phyloP scores from a whole-genome alignment of 768 basidiomycete genomes.

The Coprinopsis strossmayeri region DNA sequence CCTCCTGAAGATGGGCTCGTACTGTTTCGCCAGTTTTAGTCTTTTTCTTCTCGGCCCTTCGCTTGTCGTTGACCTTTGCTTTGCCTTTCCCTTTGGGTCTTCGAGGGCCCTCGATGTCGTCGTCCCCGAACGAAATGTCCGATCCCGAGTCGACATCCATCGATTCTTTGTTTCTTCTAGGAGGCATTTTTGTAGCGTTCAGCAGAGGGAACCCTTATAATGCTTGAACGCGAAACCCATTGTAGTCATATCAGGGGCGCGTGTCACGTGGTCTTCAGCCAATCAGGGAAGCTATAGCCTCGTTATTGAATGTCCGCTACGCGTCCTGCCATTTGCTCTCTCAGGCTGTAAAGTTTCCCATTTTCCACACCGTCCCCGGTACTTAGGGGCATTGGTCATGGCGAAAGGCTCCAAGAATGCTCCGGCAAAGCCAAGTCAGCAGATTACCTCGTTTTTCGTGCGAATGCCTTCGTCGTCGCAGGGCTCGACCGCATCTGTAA shows the following conservation, averaged over 20 bases:
- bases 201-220: too few species aligned
- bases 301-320: slow-evolving; percentile 9
- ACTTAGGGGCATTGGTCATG: neutral
- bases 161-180: slow-evolving; percentile 28
- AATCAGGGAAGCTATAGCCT: too few species aligned
- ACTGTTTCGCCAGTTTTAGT: slow-evolving; percentile 45
- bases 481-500: neutral
- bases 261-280: neutral
- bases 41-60: slow-evolving; percentile 41
- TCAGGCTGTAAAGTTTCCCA: too few species aligned
- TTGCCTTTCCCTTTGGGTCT: slow-evolving; percentile 55
- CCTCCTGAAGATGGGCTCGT: slow-evolving; percentile 3
- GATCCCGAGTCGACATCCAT: slow-evolving; percentile 67
- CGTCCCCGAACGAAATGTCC: slow-evolving; percentile 58
- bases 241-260: too few species aligned
- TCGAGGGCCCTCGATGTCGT: slow-evolving; percentile 34
- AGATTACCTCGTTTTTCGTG: slow-evolving; percentile 6
- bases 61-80: slow-evolving; percentile 44
- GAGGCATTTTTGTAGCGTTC: slow-evolving; percentile 23
- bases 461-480: slow-evolving; percentile 5
- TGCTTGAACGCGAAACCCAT: too few species aligned
- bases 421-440: neutral
- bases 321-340: slow-evolving; percentile 1
- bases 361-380: neutral
- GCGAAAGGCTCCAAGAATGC: slow-evolving; percentile 8